Evolutionary conservation across 2,329 filamentous ascomycete genomes (phyloP), one percentile per base, ranked within the genome.

Genomic region (Aspergillus vadensis): DNA sequence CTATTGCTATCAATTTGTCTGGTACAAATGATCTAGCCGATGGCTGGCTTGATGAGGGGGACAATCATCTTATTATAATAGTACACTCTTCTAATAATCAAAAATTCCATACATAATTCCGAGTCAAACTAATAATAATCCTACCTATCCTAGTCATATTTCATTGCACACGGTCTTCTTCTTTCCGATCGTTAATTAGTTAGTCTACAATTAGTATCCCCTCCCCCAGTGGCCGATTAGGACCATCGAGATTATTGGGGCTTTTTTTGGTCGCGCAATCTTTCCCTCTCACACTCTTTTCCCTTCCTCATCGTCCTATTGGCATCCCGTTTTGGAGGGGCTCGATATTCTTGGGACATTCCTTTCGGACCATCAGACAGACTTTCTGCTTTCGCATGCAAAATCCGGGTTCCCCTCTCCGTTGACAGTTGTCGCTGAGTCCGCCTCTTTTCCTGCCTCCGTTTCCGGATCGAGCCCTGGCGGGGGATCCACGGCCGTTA

Each of bases 401-500:
- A 58, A 50, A 36, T 47, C 17, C 51, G 32, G 23, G 32, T 52
- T 41, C 32, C 55, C 50, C 60, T 58, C 59, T 61, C 63, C 65
- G 63, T 60, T 61, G 60, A 57, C 60, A 61, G 58, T 70, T 67
- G 68, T 72, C 67, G 63, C 60, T 55, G 23, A 17, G 36, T 47
- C 58, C 48, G 56, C 23, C 63, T 64, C 70, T 53, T 27, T 52
- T 27, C 66, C 65, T 64, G 61, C 61, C 61, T 68, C 68, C 71
- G 72, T 71, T 73, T 74, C 72, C 72, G 73, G 72, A 67, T 72
- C 62, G 65, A 74, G 71, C 66, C 59, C 66, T 71, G 69, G 69
- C 65, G 69, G 70, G 66, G 70, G 71, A 71, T 72, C 70, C 71
- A 71, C 69, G 68, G 66, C 65, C 67, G 66, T 72, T 72, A 62